Conservation (phyloP, 2,329 filamentous ascomycete species). For the Aspergillus cejpii region DNA sequence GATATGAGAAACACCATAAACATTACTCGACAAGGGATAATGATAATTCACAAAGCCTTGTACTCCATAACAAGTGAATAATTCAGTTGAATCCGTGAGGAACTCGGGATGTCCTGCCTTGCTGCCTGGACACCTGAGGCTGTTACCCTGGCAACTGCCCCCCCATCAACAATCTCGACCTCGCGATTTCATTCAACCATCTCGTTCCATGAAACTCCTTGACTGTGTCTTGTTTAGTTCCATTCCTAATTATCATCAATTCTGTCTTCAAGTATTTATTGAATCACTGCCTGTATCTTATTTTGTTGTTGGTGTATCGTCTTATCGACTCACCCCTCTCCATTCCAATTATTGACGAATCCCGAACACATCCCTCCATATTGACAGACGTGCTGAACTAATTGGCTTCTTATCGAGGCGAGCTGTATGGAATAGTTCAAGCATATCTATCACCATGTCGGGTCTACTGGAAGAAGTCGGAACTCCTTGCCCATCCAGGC, state of each 20-base stretch:
- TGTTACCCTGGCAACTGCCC: background rate
- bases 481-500: conserved; percentile 32
- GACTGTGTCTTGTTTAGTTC: background rate
- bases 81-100: too few species aligned
- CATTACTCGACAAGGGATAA: too few species aligned
- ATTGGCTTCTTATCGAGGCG: background rate
- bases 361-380: too few species aligned
- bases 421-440: background rate
- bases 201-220: background rate
- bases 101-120: background rate
- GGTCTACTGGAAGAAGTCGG: conserved; percentile 20
- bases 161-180: background rate
- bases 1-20: too few species aligned
- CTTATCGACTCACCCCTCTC: background rate
- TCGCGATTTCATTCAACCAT: background rate
- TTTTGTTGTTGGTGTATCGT: background rate
- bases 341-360: too few species aligned
- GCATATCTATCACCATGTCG: conserved; percentile 18
- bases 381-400: too few species aligned
- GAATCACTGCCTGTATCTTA: background rate
- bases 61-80: too few species aligned
- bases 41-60: too few species aligned
- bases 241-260: background rate
- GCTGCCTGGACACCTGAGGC: background rate
- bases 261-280: background rate